phyloP scores from a whole-genome alignment of 2,329 filamentous ascomycete species.

The Fusarium newnesense region DNA sequence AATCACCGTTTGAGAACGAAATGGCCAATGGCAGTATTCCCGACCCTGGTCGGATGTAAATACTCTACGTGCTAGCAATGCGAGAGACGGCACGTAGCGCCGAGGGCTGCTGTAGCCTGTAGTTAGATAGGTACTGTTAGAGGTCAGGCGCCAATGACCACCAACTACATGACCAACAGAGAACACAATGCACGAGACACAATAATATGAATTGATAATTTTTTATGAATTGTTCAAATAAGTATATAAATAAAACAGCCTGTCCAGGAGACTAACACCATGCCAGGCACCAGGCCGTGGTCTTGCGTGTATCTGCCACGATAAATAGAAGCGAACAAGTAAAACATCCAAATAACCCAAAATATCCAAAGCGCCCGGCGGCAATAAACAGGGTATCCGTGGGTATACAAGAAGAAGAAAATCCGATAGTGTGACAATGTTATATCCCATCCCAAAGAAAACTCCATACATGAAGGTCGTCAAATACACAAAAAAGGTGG shows the following conservation, averaged over 20 bases:
- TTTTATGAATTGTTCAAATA: background rate
- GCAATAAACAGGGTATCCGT: constrained; percentile 35
- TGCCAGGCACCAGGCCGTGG: constrained; percentile 40
- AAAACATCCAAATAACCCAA: background rate
- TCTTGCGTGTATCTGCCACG: constrained; percentile 30
- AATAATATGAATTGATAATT: background rate
- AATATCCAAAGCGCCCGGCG: constrained; percentile 24
- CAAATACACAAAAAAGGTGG: constrained; percentile 18
- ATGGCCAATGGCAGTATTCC: constrained; percentile 2
- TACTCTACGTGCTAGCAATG: constrained; percentile 15
- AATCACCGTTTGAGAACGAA: background rate
- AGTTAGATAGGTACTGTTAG: background rate
- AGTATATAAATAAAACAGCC: constrained; percentile 1
- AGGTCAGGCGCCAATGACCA: constrained; percentile 10
- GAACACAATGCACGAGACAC: background rate
- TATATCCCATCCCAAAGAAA: constrained; percentile 6
- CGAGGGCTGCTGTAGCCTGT: constrained; percentile 1
- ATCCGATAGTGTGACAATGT: background rate
- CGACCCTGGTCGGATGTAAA: constrained; percentile 14
- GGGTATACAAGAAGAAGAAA: constrained; percentile 25
- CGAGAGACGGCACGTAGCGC: constrained; percentile 34
- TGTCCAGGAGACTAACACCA: constrained; percentile 7
- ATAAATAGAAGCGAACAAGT: constrained; percentile 2
- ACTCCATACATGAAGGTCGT: constrained; percentile 29
- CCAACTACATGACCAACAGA: constrained; percentile 7